Conservation (phyloP, 371 early-diverging fungal genomes). For the Gilbertella persicaria region DNA sequence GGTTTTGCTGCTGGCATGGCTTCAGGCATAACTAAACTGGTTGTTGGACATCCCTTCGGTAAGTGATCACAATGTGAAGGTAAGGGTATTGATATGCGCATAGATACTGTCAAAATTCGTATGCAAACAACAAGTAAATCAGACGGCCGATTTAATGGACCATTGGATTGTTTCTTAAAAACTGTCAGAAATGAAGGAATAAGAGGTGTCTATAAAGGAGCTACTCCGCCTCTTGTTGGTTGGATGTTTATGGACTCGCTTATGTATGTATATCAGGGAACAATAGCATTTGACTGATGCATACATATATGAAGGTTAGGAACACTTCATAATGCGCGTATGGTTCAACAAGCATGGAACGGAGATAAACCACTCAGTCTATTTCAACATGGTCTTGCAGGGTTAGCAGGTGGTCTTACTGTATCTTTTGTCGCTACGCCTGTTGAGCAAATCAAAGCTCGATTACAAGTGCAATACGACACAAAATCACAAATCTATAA, state of each 20-base stretch:
- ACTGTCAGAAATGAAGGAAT: conserved; percentile 79
- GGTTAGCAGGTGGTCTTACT: conserved; percentile 81
- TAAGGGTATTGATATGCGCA: neutral
- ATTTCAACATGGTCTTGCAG: conserved; percentile 75
- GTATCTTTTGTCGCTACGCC: conserved; percentile 93
- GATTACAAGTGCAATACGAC: conserved; percentile 92
- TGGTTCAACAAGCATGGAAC: conserved; percentile 63
- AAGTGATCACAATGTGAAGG: too few species aligned
- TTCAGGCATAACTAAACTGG: conserved; percentile 80
- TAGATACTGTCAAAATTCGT: conserved; percentile 79
- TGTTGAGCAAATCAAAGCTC: conserved; percentile 81
- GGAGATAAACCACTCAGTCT: conserved; percentile 67
- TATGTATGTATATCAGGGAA: conserved; percentile 49
- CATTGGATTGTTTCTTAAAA: conserved; percentile 77
- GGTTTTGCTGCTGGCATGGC: conserved; percentile 81
- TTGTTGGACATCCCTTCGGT: conserved; percentile 85
- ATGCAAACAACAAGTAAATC: conserved; percentile 73
- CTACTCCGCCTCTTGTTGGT: conserved; percentile 90
- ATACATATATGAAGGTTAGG: conserved; percentile 61
- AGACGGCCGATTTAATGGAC: conserved; percentile 84
- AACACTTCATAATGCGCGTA: conserved; percentile 77
- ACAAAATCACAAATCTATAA: conserved; percentile 66
- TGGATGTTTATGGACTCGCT: conserved; percentile 93
- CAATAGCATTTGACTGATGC: neutral
- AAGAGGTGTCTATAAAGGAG: conserved; percentile 87